Percentiles rank a stretch among this genome's conserved stretches.
Evolutionary conservation across 2,329 filamentous ascomycete species (phyloP).

Genomic region (Pseudogymnoascus sp.): DNA sequence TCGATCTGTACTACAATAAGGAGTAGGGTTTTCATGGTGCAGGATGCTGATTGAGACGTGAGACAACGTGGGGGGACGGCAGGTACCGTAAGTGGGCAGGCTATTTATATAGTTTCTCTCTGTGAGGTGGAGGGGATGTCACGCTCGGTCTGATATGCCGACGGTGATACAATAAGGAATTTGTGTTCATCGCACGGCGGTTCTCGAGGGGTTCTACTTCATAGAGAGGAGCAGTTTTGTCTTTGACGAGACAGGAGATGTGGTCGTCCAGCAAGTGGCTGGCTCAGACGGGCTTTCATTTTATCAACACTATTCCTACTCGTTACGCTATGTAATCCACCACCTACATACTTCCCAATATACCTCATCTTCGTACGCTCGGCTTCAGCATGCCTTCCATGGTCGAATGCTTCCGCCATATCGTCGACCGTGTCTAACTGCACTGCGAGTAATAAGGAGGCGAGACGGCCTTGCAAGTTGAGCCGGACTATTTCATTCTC

Average conservation of each 20-base stretch:
- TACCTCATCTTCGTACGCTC: not conserved
- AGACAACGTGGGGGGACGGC: not conserved
- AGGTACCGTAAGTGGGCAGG: not conserved
- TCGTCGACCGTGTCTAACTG: not conserved
- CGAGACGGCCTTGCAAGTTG: slow-evolving; percentile 13
- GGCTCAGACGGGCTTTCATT: not conserved
- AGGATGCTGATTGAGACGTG: not conserved
- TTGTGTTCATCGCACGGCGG: too few species aligned
- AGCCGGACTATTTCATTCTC: not conserved
- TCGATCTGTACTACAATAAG: not conserved
- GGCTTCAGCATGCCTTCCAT: not conserved
- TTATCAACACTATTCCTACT: not conserved
- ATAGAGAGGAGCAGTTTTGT: too few species aligned
- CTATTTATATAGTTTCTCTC: not conserved
- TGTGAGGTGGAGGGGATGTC: not conserved
- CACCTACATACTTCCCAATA: not conserved
- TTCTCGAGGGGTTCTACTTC: too few species aligned
- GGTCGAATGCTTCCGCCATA: not conserved
- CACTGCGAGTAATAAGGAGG: slow-evolving; percentile 14
- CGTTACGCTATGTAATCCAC: not conserved
- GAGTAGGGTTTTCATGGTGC: not conserved
- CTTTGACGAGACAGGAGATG: too few species aligned
- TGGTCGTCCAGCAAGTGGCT: too few species aligned
- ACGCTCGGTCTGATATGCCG: too few species aligned
- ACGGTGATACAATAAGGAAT: too few species aligned